Base-by-base conservation (phyloP, 2,329 filamentous ascomycete genomes). In the Ceratocystis harringtonii region DNA sequence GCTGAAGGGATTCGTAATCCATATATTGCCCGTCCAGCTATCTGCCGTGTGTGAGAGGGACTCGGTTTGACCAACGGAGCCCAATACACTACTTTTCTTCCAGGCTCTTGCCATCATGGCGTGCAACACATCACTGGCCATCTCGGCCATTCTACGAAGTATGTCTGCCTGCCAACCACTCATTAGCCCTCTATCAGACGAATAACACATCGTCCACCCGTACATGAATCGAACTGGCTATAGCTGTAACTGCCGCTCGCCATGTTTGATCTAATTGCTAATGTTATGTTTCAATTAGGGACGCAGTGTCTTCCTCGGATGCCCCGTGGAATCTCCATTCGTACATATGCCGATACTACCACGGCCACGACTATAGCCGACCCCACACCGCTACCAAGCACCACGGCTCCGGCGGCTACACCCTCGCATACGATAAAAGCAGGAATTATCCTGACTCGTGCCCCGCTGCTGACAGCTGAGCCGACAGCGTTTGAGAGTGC, bases 401-500 rank as follows among this genome's bases (percentile, higher is more conserved):
- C 66, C 68, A 19, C 58, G 64, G 6, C 55, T 64, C 22, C 67
- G 55, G 50, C 65, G 61, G 44, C 61, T 70, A 69, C 70, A 19
- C 65, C 71, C 25, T 69, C 72, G 63, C 82, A 82, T 75, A 76
- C 77, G 69, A 78, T 85, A 73, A 78, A 77, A 67, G 79, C 81
- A 66, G 88, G 90, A 69, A 81, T 96, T 67, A 84, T 97, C 70
- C 84, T 99, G 69, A 94, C 91, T 58, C 90, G 94, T 32, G 84
- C 94, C 61, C 94, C 94, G 5, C 79, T 95, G 67, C 81, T 99
- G 71, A 97, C 94, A 30, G 87, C 89, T 70, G 81, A 87, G 68
- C 85, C 92, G 64, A 89, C 88, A 43, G 81, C 89, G 12, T 97
- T 99, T 76, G 94, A 99, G 76, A 88, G 90, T 73, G 82, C 92